Evolutionary conservation across 2,329 filamentous ascomycete species (phyloP), one percentile per base, ranked within the genome.

Genomic region (Neofusicoccum parvum): DNA sequence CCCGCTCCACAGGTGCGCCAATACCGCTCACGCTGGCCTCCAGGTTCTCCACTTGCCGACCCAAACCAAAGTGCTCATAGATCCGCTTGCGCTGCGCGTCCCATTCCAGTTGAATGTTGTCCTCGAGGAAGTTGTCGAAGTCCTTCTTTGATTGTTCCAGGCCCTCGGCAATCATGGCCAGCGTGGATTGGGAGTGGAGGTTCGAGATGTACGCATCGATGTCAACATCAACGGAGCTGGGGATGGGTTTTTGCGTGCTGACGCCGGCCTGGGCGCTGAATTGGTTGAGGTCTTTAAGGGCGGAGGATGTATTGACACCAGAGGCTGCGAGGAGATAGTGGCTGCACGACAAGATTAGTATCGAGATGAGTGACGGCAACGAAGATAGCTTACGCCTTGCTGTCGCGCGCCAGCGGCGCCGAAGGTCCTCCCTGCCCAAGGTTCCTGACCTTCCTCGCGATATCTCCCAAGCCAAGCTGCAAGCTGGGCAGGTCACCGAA

Each of bases 41-140:
- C 68, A 77, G 70, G 23, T 63, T 58, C 62, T 79, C 78, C 56
- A 73, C 76, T 68, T 76, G 81, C 68, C 79, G 81, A 49, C 81
- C 83, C 15, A 99, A 90, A 14, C 95, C 95, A 77, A 99, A 98
- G 78, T 99, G 95, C 73, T 97, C 89, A 79, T 97, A 98, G 69
- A 99, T 97, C 70, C 89, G 89, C 78, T 91, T 92, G 68, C 94
- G 90, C 80, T 98, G 94, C 15, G 91, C 90, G 71, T 97, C 94
- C 94, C 95, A 98, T 76, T 98, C 93, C 82, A 96, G 90, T 36
- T 93, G 92, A 58, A 98, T 89, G 74, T 96, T 96, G 72, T 97
- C 94, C 76, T 98, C 94, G 65, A 99, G 84, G 76, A 97, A 98
- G 67, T 87, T 86, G 76, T 99, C 94, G 75, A 99, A 98, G 74